Evolutionary conservation across 805 yeast genomes (phyloP).

Genomic region (Wickerhamomyces canadensis): DNA sequence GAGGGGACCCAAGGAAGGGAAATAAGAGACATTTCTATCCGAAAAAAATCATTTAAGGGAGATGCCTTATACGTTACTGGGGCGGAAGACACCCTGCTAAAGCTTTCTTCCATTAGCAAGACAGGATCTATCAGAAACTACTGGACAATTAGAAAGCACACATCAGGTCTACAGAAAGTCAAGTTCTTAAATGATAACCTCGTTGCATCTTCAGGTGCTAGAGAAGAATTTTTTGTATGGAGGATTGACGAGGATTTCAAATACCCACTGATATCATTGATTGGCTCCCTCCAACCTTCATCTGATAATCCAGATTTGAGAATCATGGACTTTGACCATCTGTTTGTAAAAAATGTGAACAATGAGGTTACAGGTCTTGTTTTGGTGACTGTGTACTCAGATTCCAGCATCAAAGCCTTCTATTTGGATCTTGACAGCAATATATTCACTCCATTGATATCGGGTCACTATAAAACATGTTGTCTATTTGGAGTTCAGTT

Average conservation of each 20-base stretch:
- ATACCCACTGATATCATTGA: slow-evolving; percentile 42
- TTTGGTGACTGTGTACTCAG: slow-evolving; percentile 74
- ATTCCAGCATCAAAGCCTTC: slow-evolving; percentile 72
- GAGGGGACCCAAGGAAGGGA: slow-evolving; percentile 91
- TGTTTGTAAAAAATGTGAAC: slow-evolving; percentile 29
- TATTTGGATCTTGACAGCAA: slow-evolving; percentile 34
- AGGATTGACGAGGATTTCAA: slow-evolving; percentile 35
- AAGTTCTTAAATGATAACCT: slow-evolving; percentile 48
- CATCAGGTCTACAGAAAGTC: slow-evolving; percentile 81
- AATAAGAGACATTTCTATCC: slow-evolving; percentile 66
- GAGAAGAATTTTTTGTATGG: slow-evolving; percentile 90
- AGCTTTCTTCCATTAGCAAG: slow-evolving; percentile 38
- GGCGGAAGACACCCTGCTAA: slow-evolving; percentile 82
- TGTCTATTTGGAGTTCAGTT: slow-evolving; percentile 67
- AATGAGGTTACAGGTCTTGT: slow-evolving; percentile 37
- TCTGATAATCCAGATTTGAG: slow-evolving; percentile 73
- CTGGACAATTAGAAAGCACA: slow-evolving; percentile 74
- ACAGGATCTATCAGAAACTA: slow-evolving; percentile 40
- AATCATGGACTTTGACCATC: slow-evolving; percentile 75
- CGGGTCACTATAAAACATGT: slow-evolving; percentile 60
- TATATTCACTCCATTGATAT: slow-evolving; percentile 37
- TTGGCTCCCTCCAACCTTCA: slow-evolving; percentile 50
- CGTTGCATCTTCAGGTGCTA: slow-evolving; percentile 62
- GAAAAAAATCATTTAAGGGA: slow-evolving; percentile 24
- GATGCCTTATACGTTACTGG: slow-evolving; percentile 59